These are phyloP conservation scores for Lecanicillium sp. DNA, from an alignment of 2,329 filamentous ascomycete species.

Conservation along the genomic window DNA sequence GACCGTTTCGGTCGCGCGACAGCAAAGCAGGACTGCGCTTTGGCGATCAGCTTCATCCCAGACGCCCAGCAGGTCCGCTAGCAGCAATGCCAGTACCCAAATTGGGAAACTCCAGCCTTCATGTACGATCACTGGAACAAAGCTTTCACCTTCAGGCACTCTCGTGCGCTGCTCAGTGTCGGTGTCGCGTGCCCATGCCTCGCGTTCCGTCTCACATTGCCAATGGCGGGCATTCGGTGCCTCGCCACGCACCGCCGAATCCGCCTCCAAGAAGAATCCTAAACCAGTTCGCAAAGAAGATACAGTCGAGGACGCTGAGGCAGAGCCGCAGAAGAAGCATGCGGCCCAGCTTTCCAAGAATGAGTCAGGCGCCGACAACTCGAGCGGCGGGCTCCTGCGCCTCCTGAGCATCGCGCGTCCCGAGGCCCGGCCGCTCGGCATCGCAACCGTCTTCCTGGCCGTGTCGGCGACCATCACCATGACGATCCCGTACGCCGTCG, in stretches of 20 bases:
- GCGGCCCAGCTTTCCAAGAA: constrained; percentile 83
- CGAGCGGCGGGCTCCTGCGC: constrained; percentile 70
- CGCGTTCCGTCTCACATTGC: not conserved
- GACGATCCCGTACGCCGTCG: constrained; percentile 94
- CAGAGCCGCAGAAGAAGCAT: constrained; percentile 82
- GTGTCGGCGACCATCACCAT: constrained; percentile 93
- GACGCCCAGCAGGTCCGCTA: not conserved
- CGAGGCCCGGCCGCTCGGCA: constrained; percentile 68
- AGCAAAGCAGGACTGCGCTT: constrained; percentile 3
- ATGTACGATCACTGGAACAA: not conserved
- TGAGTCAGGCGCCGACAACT: constrained; percentile 51
- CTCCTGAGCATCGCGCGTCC: constrained; percentile 84
- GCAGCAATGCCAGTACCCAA: not conserved
- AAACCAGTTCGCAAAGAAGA: constrained; percentile 48
- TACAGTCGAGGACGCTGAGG: constrained; percentile 68
- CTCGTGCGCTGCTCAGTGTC: not conserved
- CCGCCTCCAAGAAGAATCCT: constrained; percentile 11
- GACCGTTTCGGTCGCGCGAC: constrained; percentile 9
- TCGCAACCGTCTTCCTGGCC: constrained; percentile 78
- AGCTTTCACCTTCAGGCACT: too few species aligned
- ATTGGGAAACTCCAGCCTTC: not conserved
- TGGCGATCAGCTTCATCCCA: constrained; percentile 1
- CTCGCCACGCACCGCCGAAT: not conserved
- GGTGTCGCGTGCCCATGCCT: not conserved
- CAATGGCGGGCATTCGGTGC: not conserved